phyloP scores from a whole-genome alignment of 2,329 filamentous ascomycete species.

The Diaporthe destruens region DNA sequence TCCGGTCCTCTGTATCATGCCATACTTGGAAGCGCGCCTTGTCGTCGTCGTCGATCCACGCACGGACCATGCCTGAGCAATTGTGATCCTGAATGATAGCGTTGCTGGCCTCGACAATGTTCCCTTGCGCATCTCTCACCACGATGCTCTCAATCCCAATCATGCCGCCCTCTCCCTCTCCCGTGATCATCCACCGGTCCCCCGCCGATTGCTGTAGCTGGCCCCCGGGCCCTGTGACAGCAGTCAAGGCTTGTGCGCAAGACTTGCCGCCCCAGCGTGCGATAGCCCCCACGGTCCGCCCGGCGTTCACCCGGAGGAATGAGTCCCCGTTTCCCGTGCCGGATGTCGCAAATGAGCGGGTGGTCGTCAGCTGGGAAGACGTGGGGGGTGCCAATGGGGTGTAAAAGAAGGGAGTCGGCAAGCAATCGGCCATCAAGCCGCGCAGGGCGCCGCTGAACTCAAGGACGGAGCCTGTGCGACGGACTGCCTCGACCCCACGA shows the following conservation, averaged over 20 bases:
- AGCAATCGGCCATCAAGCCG: conserved; percentile 69
- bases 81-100: conserved; percentile 83
- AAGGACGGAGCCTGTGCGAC: conserved; percentile 50
- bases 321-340: conserved; percentile 92
- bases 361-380: conserved; percentile 46
- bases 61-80: conserved; percentile 88
- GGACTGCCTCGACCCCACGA: conserved; percentile 22
- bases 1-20: conserved; percentile 46
- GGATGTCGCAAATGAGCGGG: conserved; percentile 71
- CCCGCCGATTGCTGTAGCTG: conserved; percentile 82
- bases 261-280: conserved; percentile 71
- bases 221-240: conserved; percentile 77
- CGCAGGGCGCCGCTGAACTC: conserved; percentile 58
- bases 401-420: conserved; percentile 63
- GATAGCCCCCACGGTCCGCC: conserved; percentile 79
- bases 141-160: conserved; percentile 80
- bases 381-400: conserved; percentile 45
- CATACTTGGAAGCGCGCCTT: conserved; percentile 70
- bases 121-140: conserved; percentile 58
- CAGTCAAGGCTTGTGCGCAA: conserved; percentile 69
- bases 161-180: conserved; percentile 87
- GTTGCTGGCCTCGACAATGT: conserved; percentile 56
- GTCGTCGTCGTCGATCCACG: conserved; percentile 76
- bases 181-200: conserved; percentile 77
- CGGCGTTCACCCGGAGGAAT: conserved; percentile 80